Evolutionary conservation across 208 protist species (phyloP).

Genomic region (Leishmania lainsoni): DNA sequence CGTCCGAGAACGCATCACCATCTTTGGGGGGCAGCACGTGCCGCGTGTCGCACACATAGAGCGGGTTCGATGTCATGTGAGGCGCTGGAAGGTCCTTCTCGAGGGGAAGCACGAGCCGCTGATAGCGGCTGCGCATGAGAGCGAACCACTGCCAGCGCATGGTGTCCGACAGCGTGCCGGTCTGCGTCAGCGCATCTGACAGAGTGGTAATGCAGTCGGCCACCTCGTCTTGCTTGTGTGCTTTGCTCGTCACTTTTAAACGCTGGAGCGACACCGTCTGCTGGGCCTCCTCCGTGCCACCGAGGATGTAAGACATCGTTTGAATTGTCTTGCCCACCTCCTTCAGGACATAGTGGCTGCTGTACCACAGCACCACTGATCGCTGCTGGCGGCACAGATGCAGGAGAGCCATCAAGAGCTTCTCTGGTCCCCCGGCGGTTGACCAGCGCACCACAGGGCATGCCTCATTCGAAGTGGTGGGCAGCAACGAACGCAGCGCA

Average conservation of each 20-base stretch:
- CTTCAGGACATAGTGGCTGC: constrained; percentile 39
- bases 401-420: constrained; percentile 38
- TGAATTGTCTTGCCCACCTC: constrained; percentile 44
- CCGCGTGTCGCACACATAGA: constrained; percentile 52
- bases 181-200: not conserved
- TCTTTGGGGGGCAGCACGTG: constrained; percentile 29
- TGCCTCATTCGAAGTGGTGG: constrained; percentile 26
- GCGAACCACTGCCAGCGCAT: constrained; percentile 37
- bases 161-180: constrained; percentile 10
- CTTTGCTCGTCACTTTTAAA: constrained; percentile 41
- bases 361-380: constrained; percentile 41
- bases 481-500: constrained; percentile 33
- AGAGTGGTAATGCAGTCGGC: constrained; percentile 17
- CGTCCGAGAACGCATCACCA: not conserved
- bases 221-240: constrained; percentile 40
- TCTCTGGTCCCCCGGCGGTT: constrained; percentile 33
- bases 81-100: constrained; percentile 51
- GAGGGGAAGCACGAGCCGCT: constrained; percentile 62
- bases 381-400: constrained; percentile 33
- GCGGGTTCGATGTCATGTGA: constrained; percentile 32
- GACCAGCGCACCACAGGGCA: constrained; percentile 55
- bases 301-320: constrained; percentile 46
- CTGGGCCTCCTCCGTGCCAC: constrained; percentile 31
- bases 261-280: constrained; percentile 31
- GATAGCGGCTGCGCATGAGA: constrained; percentile 55